phyloP scores from a whole-genome alignment of 2,329 filamentous ascomycete genomes.

The Corynespora cassiicola region DNA sequence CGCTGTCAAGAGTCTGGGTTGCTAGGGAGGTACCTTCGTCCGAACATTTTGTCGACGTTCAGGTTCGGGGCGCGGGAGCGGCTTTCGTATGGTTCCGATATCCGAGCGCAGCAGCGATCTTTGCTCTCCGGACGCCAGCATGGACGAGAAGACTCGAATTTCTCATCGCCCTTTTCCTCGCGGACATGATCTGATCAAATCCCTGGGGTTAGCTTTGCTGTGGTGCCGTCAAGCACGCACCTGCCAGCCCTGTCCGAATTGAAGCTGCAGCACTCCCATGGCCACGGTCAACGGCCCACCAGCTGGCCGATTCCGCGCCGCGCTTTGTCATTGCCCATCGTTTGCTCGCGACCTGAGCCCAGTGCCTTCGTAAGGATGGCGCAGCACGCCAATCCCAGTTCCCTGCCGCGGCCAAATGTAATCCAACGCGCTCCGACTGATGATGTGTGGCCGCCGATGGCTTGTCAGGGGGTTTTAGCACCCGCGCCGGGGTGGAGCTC shows the following conservation, averaged over 20 bases:
- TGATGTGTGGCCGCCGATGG: constrained; percentile 31
- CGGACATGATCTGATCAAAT: neutral
- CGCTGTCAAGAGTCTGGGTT: neutral
- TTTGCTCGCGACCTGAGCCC: constrained; percentile 28
- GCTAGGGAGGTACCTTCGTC: constrained; percentile 14
- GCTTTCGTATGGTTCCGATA: constrained; percentile 22
- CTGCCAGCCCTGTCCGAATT: constrained; percentile 10
- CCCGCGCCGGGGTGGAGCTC: constrained; percentile 20
- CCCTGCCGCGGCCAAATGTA: constrained; percentile 40
- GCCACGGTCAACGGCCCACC: constrained; percentile 31
- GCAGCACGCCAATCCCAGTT: constrained; percentile 38
- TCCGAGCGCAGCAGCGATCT: no score
- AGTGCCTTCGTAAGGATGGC: constrained; percentile 45
- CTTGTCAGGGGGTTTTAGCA: constrained; percentile 31
- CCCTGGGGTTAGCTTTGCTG: constrained; percentile 18
- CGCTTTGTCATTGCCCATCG: constrained; percentile 38
- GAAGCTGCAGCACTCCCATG: constrained; percentile 21
- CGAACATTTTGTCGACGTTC: no score
- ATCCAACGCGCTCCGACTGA: constrained; percentile 41
- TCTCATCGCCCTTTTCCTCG: constrained; percentile 2
- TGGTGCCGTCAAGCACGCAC: constrained; percentile 17
- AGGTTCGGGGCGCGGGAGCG: constrained; percentile 5
- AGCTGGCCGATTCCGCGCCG: constrained; percentile 37
- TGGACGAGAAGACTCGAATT: no score
- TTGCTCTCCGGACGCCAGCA: no score